Conservation (phyloP, 2,329 filamentous ascomycete genomes). For the Monilinia polystroma region DNA sequence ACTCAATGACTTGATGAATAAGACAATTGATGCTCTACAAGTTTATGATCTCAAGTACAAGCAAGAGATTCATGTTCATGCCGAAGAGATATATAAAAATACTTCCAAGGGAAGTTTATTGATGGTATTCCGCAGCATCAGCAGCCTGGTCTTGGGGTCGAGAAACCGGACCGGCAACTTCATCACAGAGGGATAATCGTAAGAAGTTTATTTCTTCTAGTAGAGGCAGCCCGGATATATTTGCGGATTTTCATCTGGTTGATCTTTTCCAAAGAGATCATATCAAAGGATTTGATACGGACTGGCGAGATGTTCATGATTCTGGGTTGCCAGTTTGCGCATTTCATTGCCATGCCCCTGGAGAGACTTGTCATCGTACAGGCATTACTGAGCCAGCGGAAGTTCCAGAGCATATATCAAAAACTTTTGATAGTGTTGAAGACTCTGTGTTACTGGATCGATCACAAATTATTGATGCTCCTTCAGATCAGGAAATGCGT, state of each 20-base stretch:
- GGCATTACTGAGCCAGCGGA: conserved; percentile 10
- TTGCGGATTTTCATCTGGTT: conserved; percentile 4
- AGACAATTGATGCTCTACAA: conserved; percentile 7
- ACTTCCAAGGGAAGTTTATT: conserved; percentile 9
- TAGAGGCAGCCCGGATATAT: not conserved
- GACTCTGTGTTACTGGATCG: conserved; percentile 3
- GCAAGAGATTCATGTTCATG: not conserved
- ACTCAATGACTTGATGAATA: conserved; percentile 16
- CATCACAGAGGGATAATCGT: conserved; percentile 11
- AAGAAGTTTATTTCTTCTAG: conserved; percentile 11
- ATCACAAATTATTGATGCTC: conserved; percentile 9
- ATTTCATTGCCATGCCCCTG: conserved; percentile 9
- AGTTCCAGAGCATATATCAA: conserved; percentile 9
- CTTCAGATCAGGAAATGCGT: conserved; percentile 3
- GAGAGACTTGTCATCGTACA: conserved; percentile 15
- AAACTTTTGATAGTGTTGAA: conserved; percentile 4
- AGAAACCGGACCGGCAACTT: conserved; percentile 17
- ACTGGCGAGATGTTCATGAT: conserved; percentile 17
- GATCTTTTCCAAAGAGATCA: conserved; percentile 11
- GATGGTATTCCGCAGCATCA: conserved; percentile 19
- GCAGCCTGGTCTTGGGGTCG: conserved; percentile 18
- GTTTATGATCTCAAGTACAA: conserved; percentile 3
- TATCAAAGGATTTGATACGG: conserved; percentile 11
- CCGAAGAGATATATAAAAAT: conserved; percentile 13
- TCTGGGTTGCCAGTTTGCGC: conserved; percentile 7